phyloP scores from a whole-genome alignment of 768 basidiomycete genomes.

The Hysterangium stoloniferum region DNA sequence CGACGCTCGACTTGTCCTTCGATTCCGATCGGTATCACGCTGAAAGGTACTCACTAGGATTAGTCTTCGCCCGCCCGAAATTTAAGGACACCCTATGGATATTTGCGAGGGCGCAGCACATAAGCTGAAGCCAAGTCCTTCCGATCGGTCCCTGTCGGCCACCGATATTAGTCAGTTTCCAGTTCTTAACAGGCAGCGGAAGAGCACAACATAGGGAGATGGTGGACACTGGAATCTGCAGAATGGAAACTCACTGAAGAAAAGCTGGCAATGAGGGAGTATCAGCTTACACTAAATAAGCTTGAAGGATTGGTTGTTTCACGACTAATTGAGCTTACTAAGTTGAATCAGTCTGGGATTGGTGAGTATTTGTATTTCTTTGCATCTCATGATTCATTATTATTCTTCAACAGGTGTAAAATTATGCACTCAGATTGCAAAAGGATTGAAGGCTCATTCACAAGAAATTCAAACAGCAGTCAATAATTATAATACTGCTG shows the following conservation, averaged over 20 bases:
- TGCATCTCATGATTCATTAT: neutral
- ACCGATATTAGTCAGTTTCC: too few relatives aligned
- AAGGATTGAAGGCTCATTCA: slow-evolving; percentile 24
- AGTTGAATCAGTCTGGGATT: slow-evolving; percentile 19
- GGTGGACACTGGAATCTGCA: slow-evolving; percentile 13
- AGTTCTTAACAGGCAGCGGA: too few relatives aligned
- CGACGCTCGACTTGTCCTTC: too few relatives aligned
- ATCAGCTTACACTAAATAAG: slow-evolving; percentile 19
- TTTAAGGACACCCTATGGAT: too few relatives aligned
- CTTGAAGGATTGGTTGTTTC: slow-evolving; percentile 25
- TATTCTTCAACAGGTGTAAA: slow-evolving; percentile 24
- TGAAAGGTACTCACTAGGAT: too few relatives aligned
- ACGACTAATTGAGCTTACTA: slow-evolving; percentile 23
- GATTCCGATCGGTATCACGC: too few relatives aligned
- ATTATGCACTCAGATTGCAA: slow-evolving; percentile 26
- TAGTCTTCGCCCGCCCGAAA: too few relatives aligned
- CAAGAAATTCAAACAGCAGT: slow-evolving; percentile 27
- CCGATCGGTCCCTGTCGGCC: too few relatives aligned
- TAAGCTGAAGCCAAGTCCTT: too few relatives aligned
- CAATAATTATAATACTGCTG: slow-evolving; percentile 25
- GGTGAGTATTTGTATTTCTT: slow-evolving; percentile 19
- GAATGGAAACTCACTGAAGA: slow-evolving; percentile 12
- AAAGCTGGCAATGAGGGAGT: slow-evolving; percentile 14
- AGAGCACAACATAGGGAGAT: slow-evolving; percentile 11
- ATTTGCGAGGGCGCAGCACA: too few relatives aligned